Evolutionary conservation across 306 rosid genomes (phyloP), one percentile per base, ranked within the genome.

Genomic region (Glycyrrhiza uralensis): DNA sequence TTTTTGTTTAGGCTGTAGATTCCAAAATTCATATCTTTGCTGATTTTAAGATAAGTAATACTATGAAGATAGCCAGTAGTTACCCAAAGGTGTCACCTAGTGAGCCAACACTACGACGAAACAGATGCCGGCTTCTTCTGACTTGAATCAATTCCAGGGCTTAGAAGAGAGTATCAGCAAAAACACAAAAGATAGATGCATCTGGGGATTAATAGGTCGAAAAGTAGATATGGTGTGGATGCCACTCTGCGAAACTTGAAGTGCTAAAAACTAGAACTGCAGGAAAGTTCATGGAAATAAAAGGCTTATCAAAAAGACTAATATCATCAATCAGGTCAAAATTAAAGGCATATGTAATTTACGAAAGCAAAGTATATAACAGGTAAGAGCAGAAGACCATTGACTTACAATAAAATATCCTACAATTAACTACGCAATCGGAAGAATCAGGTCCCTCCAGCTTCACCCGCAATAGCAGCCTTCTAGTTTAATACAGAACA

Each of bases 391-490:
- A 38, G 33, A 66, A 33, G 39, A 55, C 0, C 20, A 45, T 12
- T 15, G 33, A 74, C 81, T 76, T 72, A 72, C 85, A 45, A 65
- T 72, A 66, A 78, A 56, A 66, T 3, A 33, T 56, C 96, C 84
- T 85, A 94, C 85, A 79, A 76, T 19, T 75, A 30, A 61, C 38
- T n/a, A 79, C 41, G 23, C 79, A 64, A 26, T 62, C 71, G 50
- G 76, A 45, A 33, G 41, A 49, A 46, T 89, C 89, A 94, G 47
- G 79, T 81, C n/a, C 76, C 93, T 44, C 88, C 97, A 73, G 88
- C 84, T 39, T 83, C 80, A 46, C 96, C 90, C 3, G 88, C 83
- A 56, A 87, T 71, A 41, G 87, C 92, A 9, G 82, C 89, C 67
- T 83, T 76, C 89, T 80, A 76, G 66, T 80, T 49, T 39, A 59